Evolutionary conservation across 768 basidiomycete species (phyloP).

Genomic region (Lentinula sp.): DNA sequence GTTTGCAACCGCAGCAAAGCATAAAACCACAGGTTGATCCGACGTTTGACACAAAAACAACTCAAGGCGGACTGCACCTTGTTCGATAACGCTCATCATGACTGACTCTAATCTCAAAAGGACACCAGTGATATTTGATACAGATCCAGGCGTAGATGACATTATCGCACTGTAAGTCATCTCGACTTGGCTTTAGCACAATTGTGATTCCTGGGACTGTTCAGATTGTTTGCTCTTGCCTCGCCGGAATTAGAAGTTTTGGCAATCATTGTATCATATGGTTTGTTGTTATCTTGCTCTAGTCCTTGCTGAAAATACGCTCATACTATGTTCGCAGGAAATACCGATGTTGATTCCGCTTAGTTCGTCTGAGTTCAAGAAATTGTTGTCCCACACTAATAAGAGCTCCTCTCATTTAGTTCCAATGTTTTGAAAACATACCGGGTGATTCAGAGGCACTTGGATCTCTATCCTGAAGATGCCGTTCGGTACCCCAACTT

Average conservation of each 20-base stretch:
- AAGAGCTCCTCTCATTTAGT: conserved; percentile 28
- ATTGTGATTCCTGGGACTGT: neutral
- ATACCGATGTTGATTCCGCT: conserved; percentile 58
- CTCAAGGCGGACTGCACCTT: neutral
- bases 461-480: conserved; percentile 49
- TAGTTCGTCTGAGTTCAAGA: conserved; percentile 35
- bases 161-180: conserved; percentile 63
- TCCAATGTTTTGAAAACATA: conserved; percentile 74
- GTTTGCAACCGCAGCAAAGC: neutral
- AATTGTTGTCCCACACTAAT: conserved; percentile 1
- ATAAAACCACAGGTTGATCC: neutral
- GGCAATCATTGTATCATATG: conserved; percentile 72
- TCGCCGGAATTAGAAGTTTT: conserved; percentile 81
- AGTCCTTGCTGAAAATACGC: neutral
- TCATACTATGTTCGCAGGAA: conserved; percentile 39
- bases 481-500: conserved; percentile 58
- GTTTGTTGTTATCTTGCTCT: conserved; percentile 28
- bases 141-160: conserved; percentile 86
- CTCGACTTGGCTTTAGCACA: neutral
- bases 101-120: conserved; percentile 11
- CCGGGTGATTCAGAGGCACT: conserved; percentile 54
- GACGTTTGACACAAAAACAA: neutral
- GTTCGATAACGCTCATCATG: neutral
- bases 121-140: conserved; percentile 73
- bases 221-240: conserved; percentile 68